Percentiles rank a stretch among this genome's conserved stretches.
phyloP scores from a whole-genome alignment of 148 eudicot species.

The Amaranthus cruentus region DNA sequence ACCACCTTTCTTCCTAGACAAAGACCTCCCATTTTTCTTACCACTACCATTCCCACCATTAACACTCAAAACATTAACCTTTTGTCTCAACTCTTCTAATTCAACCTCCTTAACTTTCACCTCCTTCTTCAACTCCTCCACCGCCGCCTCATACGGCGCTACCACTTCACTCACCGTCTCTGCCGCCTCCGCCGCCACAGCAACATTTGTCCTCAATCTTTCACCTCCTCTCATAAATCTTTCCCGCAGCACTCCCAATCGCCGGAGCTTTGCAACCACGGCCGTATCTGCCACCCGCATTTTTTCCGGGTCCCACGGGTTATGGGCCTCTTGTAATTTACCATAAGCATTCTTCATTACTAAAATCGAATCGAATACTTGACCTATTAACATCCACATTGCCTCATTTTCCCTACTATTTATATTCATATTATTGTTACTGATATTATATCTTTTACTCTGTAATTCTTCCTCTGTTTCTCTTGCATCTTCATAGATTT shows the following conservation, averaged over 20 bases:
- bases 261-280: constrained; percentile 77
- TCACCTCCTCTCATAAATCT: constrained; percentile 58
- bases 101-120: constrained; percentile 66
- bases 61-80: constrained; percentile 43
- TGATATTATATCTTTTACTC: not conserved
- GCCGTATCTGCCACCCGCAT: constrained; percentile 78
- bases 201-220: constrained; percentile 23
- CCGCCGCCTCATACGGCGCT: constrained; percentile 91
- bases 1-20: constrained; percentile 40
- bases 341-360: constrained; percentile 72
- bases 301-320: constrained; percentile 85
- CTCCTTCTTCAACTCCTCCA: constrained; percentile 72
- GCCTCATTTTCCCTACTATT: constrained; percentile 24
- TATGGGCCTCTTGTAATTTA: constrained; percentile 68
- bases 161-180: constrained; percentile 65
- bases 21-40: constrained; percentile 43
- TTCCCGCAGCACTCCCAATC: constrained; percentile 71
- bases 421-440: not conserved
- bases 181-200: constrained; percentile 29
- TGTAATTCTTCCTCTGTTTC: constrained; percentile 15
- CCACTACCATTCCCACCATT: constrained; percentile 25
- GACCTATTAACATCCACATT: constrained; percentile 38
- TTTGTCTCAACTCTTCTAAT: constrained; percentile 58
- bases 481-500: constrained; percentile 19
- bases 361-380: constrained; percentile 71